Evolutionary conservation across 2,329 filamentous ascomycete species (phyloP).

Genomic region (Venturia effusa): DNA sequence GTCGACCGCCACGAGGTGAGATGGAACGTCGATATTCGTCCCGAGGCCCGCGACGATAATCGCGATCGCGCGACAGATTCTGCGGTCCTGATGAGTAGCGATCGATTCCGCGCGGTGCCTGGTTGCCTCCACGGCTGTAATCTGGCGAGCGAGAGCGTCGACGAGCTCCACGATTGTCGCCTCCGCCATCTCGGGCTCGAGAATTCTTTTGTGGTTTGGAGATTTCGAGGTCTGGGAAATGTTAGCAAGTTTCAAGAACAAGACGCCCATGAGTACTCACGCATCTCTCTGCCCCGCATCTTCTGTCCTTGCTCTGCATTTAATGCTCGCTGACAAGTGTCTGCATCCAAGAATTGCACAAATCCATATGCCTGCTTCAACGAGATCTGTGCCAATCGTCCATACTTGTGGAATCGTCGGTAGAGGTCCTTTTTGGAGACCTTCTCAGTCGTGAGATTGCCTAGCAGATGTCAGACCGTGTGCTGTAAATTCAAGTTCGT

Average conservation of each 20-base stretch:
- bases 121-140: constrained; percentile 35
- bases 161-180: constrained; percentile 27
- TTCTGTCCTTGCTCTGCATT: constrained; percentile 68
- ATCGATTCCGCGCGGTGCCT: constrained; percentile 40
- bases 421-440: constrained; percentile 92
- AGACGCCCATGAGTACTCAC: neutral
- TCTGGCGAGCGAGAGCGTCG: constrained; percentile 56
- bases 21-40: constrained; percentile 21
- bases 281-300: constrained; percentile 83
- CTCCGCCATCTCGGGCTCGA: constrained; percentile 37
- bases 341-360: constrained; percentile 75
- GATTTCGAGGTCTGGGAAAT: constrained; percentile 59
- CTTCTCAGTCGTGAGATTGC: constrained; percentile 85
- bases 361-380: constrained; percentile 97
- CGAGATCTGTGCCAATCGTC: constrained; percentile 83
- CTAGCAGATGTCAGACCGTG: constrained; percentile 30
- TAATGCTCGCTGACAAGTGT: constrained; percentile 65
- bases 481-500: neutral
- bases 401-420: constrained; percentile 76
- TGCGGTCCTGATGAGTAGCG: constrained; percentile 25
- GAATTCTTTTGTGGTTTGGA: constrained; percentile 80
- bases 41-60: constrained; percentile 26
- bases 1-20: constrained; percentile 22
- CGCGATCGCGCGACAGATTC: constrained; percentile 32
- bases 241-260: constrained; percentile 13